phyloP scores from a whole-genome alignment of 1,139 yeast species.

The Yamadazyma triangularis region DNA sequence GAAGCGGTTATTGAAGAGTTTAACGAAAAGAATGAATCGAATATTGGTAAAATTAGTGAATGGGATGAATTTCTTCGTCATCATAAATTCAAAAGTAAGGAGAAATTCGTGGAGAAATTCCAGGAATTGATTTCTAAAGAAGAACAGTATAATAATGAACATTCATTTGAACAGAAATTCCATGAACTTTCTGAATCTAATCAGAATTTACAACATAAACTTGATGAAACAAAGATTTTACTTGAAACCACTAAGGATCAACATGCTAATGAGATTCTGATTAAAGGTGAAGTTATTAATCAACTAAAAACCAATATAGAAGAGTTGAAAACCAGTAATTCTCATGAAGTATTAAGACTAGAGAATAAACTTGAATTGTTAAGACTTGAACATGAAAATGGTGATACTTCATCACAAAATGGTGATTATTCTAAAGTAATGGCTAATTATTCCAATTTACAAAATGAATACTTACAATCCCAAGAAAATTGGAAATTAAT shows the following conservation, averaged over 20 bases:
- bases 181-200: conserved; percentile 29
- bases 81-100: conserved; percentile 23
- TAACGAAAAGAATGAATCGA: conserved; percentile 27
- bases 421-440: conserved; percentile 38
- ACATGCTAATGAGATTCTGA: conserved; percentile 26
- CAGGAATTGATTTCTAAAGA: conserved; percentile 6
- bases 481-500: conserved; percentile 63
- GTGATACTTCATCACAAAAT: conserved; percentile 10
- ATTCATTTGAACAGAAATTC: conserved; percentile 27
- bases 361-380: conserved; percentile 47
- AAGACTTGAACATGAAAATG: conserved; percentile 20
- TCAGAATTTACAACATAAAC: conserved; percentile 31
- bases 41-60: conserved; percentile 24
- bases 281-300: conserved; percentile 23
- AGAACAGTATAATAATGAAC: conserved; percentile 10
- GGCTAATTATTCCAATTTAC: conserved; percentile 47
- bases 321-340: conserved; percentile 30
- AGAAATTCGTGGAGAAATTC: conserved; percentile 20
- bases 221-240: conserved; percentile 37
- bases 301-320: conserved; percentile 24
- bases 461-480: conserved; percentile 62
- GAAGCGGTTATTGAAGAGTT: conserved; percentile 35
- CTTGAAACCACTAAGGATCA: conserved; percentile 38
- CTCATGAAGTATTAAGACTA: conserved; percentile 44
- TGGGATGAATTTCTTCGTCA: conserved; percentile 28